phyloP scores from a whole-genome alignment of 139 green algal species.

The Tetradesmus lagerheimii region DNA sequence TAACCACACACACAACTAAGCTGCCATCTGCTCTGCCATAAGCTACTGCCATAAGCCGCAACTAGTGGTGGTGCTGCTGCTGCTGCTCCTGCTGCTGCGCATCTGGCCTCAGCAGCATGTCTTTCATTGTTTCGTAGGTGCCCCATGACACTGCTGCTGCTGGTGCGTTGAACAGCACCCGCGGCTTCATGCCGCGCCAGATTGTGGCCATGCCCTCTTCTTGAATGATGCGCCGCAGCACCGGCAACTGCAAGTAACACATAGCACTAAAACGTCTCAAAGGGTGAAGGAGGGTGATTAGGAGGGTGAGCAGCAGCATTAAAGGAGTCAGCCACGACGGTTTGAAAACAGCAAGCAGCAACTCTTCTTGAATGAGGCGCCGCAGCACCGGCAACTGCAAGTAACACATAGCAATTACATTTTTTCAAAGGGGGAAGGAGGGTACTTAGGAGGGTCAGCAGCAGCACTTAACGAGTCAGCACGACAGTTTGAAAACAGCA shows the following conservation, averaged over 20 bases:
- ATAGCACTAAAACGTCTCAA: background rate
- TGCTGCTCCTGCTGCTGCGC: background rate
- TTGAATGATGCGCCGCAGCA: constrained; percentile 76
- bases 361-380: constrained; percentile 86
- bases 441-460: too few species aligned
- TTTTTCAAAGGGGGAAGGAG: too few species aligned
- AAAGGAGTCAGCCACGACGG: too few species aligned
- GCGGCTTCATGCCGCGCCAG: constrained; percentile 83
- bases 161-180: constrained; percentile 96
- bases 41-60: background rate
- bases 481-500: too few species aligned
- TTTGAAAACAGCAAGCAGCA: too few species aligned
- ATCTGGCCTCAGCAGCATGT: constrained; percentile 57
- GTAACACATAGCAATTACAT: background rate
- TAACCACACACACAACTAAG: too few species aligned
- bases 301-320: too few species aligned
- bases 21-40: background rate
- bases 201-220: constrained; percentile 89
- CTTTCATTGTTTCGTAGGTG: constrained; percentile 95
- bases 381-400: constrained; percentile 74
- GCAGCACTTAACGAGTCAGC: too few species aligned
- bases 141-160: constrained; percentile 96
- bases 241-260: constrained; percentile 62
- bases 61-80: constrained; percentile 3
- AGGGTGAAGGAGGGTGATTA: too few species aligned